Percentiles rank a stretch among this genome's conserved stretches.
Conservation (phyloP, 2,329 filamentous ascomycete species). For the Xylaria sp. region DNA sequence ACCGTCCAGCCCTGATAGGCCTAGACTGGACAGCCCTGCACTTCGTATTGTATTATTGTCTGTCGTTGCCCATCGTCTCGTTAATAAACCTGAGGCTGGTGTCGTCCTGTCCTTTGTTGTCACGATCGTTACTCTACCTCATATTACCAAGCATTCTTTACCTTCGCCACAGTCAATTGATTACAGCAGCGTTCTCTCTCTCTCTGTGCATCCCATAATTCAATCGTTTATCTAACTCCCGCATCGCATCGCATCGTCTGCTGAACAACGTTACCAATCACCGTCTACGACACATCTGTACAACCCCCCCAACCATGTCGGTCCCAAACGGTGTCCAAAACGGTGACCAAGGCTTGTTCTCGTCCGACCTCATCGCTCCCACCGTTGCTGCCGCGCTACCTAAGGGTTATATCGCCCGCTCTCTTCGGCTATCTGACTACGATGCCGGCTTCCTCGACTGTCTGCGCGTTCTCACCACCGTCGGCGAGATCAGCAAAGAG, state of each 20-base stretch:
- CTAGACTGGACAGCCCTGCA: background rate
- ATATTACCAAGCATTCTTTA: background rate
- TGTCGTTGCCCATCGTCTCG: background rate
- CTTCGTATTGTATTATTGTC: background rate
- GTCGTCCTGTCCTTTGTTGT: background rate
- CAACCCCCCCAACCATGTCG: slow-evolving; percentile 35
- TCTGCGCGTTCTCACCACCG: slow-evolving; percentile 87
- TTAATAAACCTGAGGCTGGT: background rate
- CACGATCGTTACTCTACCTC: background rate
- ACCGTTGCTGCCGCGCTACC: slow-evolving; percentile 75
- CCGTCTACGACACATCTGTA: background rate
- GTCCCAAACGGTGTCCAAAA: too few species aligned
- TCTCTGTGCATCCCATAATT: background rate
- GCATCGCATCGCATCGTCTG: background rate
- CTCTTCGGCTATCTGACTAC: slow-evolving; percentile 80
- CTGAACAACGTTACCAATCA: background rate
- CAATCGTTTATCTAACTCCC: background rate
- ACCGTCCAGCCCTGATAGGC: background rate
- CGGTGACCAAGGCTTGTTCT: slow-evolving; percentile 75
- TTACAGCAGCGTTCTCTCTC: background rate
- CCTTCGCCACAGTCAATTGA: background rate
- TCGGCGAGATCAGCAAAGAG: slow-evolving; percentile 80
- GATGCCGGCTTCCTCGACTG: slow-evolving; percentile 86
- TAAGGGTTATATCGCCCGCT: slow-evolving; percentile 80
- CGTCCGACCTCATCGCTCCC: slow-evolving; percentile 75